phyloP scores from a whole-genome alignment of 2,329 filamentous ascomycete species.

The Aspergillus calidoustus region DNA sequence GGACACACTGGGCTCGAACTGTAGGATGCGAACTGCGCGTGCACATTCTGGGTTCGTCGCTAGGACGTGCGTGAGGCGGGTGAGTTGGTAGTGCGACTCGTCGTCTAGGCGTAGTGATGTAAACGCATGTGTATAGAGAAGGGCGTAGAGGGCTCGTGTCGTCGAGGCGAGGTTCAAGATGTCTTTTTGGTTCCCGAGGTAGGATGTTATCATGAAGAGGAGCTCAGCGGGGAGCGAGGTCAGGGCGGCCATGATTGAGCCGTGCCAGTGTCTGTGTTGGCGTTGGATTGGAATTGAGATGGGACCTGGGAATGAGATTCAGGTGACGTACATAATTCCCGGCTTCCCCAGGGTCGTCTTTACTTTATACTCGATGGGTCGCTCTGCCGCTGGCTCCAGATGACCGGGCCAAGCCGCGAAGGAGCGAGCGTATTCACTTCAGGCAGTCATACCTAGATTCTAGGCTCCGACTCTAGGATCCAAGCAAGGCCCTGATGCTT shows the following conservation, averaged over 20 bases:
- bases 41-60: not conserved
- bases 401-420: no score
- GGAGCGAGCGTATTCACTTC: no score
- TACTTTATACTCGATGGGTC: no score
- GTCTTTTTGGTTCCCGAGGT: not conserved
- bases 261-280: no score
- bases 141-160: not conserved
- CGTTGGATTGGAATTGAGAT: not conserved
- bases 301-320: no score
- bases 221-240: not conserved
- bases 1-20: not conserved
- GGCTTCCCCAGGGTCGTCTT: no score
- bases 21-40: not conserved
- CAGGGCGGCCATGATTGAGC: not conserved
- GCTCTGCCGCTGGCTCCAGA: no score
- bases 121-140: not conserved
- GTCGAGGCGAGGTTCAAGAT: not conserved
- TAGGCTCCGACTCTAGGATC: no score
- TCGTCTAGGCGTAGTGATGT: not conserved
- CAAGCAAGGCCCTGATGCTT: no score
- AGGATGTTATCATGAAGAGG: not conserved
- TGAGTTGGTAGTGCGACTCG: not conserved
- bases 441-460: no score
- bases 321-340: no score
- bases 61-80: not conserved